Base-by-base conservation (phyloP, 1,284 basidiomycete genomes). In the Microbotryum silenes-acaulis region DNA sequence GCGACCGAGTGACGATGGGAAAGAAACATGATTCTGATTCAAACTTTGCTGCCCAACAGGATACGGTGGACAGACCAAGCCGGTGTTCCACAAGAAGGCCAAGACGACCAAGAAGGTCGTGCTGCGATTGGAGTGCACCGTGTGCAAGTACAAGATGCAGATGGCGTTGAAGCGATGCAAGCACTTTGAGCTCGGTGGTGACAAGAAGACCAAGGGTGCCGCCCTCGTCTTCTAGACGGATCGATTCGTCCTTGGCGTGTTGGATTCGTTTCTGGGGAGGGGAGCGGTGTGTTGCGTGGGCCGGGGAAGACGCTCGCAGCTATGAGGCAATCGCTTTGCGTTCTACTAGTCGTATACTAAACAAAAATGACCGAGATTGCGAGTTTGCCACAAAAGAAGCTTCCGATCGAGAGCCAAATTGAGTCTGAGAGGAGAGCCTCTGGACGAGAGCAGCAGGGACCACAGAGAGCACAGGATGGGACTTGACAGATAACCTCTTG, bases 71-170 rank as follows among this genome's bases (percentile, higher is more conserved):
- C 72, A 72, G 83, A 99, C 94, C 70, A 99, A 99, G 84, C 94
- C 96, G 72, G 93, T 97, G 79, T 97, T 97, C 88, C 94, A 97
- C 89, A 97, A 93, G 83, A 94, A 89, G 87, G 89, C 89, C 64
- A 91, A 91, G 83, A 91, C 91, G 72, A 97, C 94, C 71, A 98
- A 97, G 89, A 98, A 98, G 84, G 91, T 97, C 72, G 94, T 97
- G 61, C 83, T 98, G 70, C 87, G 93, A 78, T 81, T 97, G 75
- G 94, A 98, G 79, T 98, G 94, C 84, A 96, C 91, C 60, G 83
- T 85, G 56, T 98, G 94, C 89, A 98, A 98, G 80, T 93, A 94
- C 83, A 97, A 96, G 85, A 89, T 89, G 86, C 77, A 78, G 73
- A 78, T 97, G 70, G 76, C 90, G 25, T 83, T 98, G 76, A 98